These are phyloP conservation scores for Themeda triandra DNA, from an alignment of 176 grass and related monocot genomes.

Conservation along the genomic window DNA sequence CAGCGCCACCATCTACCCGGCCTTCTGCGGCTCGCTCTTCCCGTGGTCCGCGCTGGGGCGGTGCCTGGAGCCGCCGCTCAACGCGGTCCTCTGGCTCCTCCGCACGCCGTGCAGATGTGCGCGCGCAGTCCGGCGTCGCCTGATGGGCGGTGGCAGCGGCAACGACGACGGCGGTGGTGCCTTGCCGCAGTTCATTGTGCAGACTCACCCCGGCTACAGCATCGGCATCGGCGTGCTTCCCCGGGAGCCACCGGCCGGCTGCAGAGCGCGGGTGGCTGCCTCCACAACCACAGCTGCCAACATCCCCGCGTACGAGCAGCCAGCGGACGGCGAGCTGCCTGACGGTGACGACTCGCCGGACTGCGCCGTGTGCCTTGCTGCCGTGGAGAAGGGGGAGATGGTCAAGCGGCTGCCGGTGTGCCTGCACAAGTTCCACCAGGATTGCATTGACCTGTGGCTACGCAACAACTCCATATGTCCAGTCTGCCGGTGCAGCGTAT, in stretches of 20 bases:
- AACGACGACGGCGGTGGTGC: background rate
- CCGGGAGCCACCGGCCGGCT: background rate
- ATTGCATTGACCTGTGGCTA: slow-evolving; percentile 21
- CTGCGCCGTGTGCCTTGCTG: slow-evolving; percentile 40
- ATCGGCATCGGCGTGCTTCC: background rate
- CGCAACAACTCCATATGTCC: background rate
- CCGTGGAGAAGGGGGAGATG: slow-evolving; percentile 30
- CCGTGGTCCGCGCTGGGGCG: no score
- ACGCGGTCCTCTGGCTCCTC: background rate
- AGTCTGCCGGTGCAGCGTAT: background rate
- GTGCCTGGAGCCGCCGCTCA: background rate
- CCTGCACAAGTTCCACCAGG: slow-evolving; percentile 28
- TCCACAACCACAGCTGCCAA: background rate
- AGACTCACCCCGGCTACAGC: no score
- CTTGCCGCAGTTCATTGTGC: background rate
- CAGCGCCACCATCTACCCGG: background rate
- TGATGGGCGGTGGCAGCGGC: background rate
- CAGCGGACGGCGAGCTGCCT: no score
- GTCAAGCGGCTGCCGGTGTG: slow-evolving; percentile 40
- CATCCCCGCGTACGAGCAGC: slow-evolving; percentile 37
- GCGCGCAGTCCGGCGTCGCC: background rate
- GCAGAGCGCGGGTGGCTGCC: background rate
- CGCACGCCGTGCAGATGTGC: background rate
- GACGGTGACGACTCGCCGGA: background rate
- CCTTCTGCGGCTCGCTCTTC: background rate